phyloP scores from a whole-genome alignment of 805 yeast species.

The Saccharomycopsis fibuligera region DNA sequence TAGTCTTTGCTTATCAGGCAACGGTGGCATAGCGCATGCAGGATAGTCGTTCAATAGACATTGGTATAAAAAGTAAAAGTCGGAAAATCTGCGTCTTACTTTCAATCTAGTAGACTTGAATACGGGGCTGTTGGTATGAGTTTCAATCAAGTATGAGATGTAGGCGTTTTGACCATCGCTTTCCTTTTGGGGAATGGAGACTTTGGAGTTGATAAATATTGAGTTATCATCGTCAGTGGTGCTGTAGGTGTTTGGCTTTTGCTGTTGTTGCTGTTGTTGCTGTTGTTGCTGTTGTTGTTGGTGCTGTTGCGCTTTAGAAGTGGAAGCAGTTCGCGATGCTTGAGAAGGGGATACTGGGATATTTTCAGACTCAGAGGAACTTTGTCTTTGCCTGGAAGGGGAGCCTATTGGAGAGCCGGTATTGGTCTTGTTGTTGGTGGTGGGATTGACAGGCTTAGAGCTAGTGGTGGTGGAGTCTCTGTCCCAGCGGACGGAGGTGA shows the following conservation, averaged over 20 bases:
- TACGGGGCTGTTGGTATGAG: slow-evolving; percentile 57
- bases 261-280: background rate
- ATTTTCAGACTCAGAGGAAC: too few relatives aligned
- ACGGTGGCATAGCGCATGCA: slow-evolving; percentile 81
- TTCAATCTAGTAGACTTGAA: slow-evolving; percentile 39
- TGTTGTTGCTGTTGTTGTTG: background rate
- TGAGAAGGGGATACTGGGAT: slow-evolving; percentile 2
- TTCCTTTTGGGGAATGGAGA: slow-evolving; percentile 61
- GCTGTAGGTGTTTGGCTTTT: background rate
- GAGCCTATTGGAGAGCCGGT: background rate
- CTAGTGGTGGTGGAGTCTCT: slow-evolving; percentile 6
- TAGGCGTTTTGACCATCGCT: slow-evolving; percentile 71
- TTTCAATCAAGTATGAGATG: slow-evolving; percentile 63
- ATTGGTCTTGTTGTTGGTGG: background rate
- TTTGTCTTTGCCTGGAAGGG: background rate
- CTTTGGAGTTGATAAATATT: slow-evolving; percentile 34
- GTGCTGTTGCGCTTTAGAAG: background rate
- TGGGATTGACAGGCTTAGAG: background rate
- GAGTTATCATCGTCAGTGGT: slow-evolving; percentile 13
- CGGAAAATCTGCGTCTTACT: slow-evolving; percentile 79
- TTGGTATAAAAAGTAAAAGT: slow-evolving; percentile 72
- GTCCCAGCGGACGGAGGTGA: slow-evolving; percentile 19
- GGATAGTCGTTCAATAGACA: slow-evolving; percentile 75
- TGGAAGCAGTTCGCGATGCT: background rate
- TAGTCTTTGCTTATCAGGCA: slow-evolving; percentile 86